phyloP scores from a whole-genome alignment of 495 filamentous ascomycete species.

The Hypomontagnella monticulosa region DNA sequence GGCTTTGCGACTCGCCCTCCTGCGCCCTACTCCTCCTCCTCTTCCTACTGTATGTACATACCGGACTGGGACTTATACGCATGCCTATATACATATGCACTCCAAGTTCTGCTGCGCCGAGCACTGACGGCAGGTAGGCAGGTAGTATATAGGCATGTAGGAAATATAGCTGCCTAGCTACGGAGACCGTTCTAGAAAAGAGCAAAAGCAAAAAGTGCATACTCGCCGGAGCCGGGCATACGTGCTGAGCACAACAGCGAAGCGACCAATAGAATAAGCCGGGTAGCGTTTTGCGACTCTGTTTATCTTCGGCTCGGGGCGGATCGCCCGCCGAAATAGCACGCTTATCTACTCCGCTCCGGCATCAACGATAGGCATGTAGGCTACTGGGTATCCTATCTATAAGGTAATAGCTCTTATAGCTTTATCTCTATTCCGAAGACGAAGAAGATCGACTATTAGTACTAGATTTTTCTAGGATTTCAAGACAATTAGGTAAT shows the following conservation, averaged over 20 bases:
- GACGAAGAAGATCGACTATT: no score
- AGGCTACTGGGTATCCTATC: neutral
- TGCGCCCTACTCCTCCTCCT: neutral
- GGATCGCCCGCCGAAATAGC: constrained; percentile 18
- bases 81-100: neutral
- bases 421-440: neutral
- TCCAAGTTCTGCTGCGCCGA: neutral
- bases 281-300: neutral
- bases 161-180: neutral
- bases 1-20: neutral
- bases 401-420: neutral
- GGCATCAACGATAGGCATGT: neutral
- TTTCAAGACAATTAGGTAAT: no score
- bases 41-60: neutral
- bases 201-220: constrained; percentile 4
- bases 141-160: no score
- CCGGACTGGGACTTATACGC: neutral
- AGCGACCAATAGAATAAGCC: constrained; percentile 12
- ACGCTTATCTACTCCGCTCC: constrained; percentile 36
- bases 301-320: constrained; percentile 23
- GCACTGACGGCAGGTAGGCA: no score
- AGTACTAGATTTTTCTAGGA: no score
- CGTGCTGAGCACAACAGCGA: constrained; percentile 4
- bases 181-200: no score
- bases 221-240: constrained; percentile 17